These are phyloP conservation scores for Dentipellis fragilis DNA, from an alignment of 768 basidiomycete genomes.

Conservation along the genomic window DNA sequence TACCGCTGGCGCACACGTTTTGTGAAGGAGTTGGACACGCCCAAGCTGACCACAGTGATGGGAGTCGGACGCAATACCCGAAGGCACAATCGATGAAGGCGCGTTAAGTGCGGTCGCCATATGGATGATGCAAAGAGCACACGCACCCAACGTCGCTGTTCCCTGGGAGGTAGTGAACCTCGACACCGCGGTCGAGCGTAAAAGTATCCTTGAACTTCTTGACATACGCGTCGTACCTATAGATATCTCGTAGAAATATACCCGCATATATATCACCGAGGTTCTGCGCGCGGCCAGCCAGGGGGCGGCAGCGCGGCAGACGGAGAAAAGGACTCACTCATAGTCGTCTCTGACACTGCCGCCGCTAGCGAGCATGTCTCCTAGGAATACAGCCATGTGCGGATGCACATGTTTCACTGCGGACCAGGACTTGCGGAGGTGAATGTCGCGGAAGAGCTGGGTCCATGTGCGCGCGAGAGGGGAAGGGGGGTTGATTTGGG, in stretches of 20 bases:
- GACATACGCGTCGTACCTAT: slow-evolving; percentile 67
- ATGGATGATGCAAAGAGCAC: neutral
- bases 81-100: no score
- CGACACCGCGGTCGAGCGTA: slow-evolving; percentile 30
- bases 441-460: slow-evolving; percentile 64
- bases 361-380: slow-evolving; percentile 89
- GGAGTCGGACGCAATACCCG: neutral
- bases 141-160: slow-evolving; percentile 81
- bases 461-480: slow-evolving; percentile 58
- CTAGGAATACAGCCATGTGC: slow-evolving; percentile 71
- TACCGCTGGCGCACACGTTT: slow-evolving; percentile 47
- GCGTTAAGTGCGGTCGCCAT: no score
- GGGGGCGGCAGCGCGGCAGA: neutral
- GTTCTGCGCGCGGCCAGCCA: neutral
- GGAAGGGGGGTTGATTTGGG: slow-evolving; percentile 62
- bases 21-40: neutral
- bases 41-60: neutral
- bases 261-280: neutral
- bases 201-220: slow-evolving; percentile 65
- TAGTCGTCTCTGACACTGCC: slow-evolving; percentile 48
- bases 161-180: slow-evolving; percentile 68
- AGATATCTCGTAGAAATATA: neutral
- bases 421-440: slow-evolving; percentile 79
- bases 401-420: slow-evolving; percentile 48
- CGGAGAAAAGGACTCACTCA: slow-evolving; percentile 47